Percentiles rank a stretch among this genome's conserved stretches.
These are phyloP conservation scores for Skeletonema grethae DNA, from an alignment of 108 stramenopile species.

Conservation along the genomic window DNA sequence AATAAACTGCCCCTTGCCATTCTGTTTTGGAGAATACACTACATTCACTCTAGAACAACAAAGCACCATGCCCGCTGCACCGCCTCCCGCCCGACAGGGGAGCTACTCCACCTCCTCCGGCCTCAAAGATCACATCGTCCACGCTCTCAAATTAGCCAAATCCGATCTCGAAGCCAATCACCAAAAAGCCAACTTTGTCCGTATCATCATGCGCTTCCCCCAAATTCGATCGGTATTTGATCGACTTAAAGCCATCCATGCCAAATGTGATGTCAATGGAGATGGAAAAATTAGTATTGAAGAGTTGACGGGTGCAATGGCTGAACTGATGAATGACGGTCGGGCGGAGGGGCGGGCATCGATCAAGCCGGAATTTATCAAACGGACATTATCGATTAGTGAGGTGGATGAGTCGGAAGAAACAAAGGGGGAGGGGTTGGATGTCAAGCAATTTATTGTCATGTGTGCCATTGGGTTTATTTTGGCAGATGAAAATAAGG, in stretches of 20 bases:
- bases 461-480: constrained; percentile 52
- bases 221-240: constrained; percentile 44
- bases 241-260: constrained; percentile 33
- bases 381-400: constrained; percentile 33
- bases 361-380: constrained; percentile 26
- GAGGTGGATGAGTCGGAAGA: constrained; percentile 18
- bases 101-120: constrained; percentile 20
- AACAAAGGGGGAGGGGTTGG: constrained; percentile 14
- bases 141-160: constrained; percentile 41
- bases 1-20: too few species aligned
- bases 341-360: constrained; percentile 24
- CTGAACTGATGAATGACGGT: constrained; percentile 36
- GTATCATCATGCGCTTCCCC: constrained; percentile 56
- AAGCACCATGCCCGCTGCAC: too few species aligned
- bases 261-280: constrained; percentile 33
- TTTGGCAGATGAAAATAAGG: constrained; percentile 39
- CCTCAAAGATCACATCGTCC: constrained; percentile 38
- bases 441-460: constrained; percentile 44
- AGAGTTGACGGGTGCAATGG: constrained; percentile 36
- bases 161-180: constrained; percentile 32
- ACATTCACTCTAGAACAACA: too few species aligned
- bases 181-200: constrained; percentile 49
- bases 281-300: constrained; percentile 23
- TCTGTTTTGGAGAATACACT: too few species aligned
- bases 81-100: background rate